These are phyloP conservation scores for Colletotrichum sp. DNA, from an alignment of 2,329 filamentous ascomycete species.

Conservation along the genomic window DNA sequence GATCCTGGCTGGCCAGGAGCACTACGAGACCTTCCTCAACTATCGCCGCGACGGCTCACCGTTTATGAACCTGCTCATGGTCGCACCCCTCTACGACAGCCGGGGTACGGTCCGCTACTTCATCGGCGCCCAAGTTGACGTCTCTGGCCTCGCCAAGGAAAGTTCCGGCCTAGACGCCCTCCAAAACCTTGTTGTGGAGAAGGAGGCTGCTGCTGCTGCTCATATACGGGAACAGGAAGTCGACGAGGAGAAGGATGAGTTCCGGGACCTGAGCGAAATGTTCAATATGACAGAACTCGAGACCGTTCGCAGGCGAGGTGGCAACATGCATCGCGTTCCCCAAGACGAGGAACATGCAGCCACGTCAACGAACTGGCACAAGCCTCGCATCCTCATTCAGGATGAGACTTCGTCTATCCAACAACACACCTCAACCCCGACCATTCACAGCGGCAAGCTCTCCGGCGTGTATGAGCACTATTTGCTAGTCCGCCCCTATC, in stretches of 20 bases:
- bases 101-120: conserved; percentile 70
- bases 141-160: conserved; percentile 72
- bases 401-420: conserved; percentile 32
- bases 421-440: neutral
- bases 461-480: conserved; percentile 60
- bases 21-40: conserved; percentile 77
- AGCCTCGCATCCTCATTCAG: conserved; percentile 44
- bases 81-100: conserved; percentile 73
- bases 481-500: conserved; percentile 69
- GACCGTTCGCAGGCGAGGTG: conserved; percentile 66
- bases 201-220: conserved; percentile 30
- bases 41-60: conserved; percentile 79
- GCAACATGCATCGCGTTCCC: conserved; percentile 60
- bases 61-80: conserved; percentile 79
- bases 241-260: conserved; percentile 51
- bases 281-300: conserved; percentile 72
- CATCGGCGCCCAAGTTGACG: conserved; percentile 75
- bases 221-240: conserved; percentile 26
- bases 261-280: conserved; percentile 71
- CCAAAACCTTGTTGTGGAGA: conserved; percentile 46
- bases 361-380: conserved; percentile 37
- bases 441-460: conserved; percentile 32
- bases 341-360: conserved; percentile 48
- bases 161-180: conserved; percentile 69
- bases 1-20: conserved; percentile 67